Base-by-base conservation (phyloP, 345 rosid genomes). In the Raphanus sativus region DNA sequence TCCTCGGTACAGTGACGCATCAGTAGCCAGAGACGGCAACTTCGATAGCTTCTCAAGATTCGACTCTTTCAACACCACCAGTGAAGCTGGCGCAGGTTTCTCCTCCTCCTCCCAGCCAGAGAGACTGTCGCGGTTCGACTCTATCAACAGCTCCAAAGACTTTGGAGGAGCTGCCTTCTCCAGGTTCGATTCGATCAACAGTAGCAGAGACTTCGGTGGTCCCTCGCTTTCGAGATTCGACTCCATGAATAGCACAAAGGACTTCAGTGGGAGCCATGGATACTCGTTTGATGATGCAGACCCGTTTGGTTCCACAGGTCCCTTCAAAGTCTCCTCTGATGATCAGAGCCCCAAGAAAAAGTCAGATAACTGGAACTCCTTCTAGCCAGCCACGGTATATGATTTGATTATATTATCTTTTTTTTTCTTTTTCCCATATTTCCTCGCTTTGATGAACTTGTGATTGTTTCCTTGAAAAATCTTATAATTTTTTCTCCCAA, bases 221-320 rank as follows among this genome's bases (percentile, higher is more conserved):
- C 80, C 81, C 40, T 77, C 80, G 34, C 74, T 84, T 11, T 40
- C 80, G 5, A 80, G 84, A 77, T 84, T 84, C 29, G 85, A 84
- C 70, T 84, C 91, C 26, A 76, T 88, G 61, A 86, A 69, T 74
- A 87, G 88, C 58, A 74, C 86, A 73, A 80, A 75, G 65, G 89
- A 88, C 70, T 80, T 84, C 65, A 82, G 83, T 80, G 84, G 81
- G 8, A 78, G 84, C 54, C 89, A 83, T 33, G 85, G 82, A 29
- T 91, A 85, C 86, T 90, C 97, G 26, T 94, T 90, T 40, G 98
- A 95, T 36, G 98, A 95, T 54, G 70, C 86, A 8, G 98, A 95
- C 63, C 96, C 96, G 5, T 95, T 95, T n/a, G 97, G 98, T 65
- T 86, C 96, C 62, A 81, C 89, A 6, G 97, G 89, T 59, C 95